Evolutionary conservation across 2,329 filamentous ascomycete species (phyloP).

Genomic region (Cryphonectria radicalis): DNA sequence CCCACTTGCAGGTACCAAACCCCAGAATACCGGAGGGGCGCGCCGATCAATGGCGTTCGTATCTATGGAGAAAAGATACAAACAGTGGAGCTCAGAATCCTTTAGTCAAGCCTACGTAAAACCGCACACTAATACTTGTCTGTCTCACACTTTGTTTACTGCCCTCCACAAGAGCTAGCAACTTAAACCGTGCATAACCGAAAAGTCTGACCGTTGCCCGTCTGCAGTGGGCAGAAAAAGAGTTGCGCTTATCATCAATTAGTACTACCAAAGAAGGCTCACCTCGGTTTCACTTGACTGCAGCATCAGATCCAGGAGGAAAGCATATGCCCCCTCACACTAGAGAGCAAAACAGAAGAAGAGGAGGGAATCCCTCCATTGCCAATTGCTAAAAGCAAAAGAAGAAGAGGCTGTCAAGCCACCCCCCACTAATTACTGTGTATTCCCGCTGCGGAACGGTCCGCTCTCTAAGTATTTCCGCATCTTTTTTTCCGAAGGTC

Average conservation of each 20-base stretch:
- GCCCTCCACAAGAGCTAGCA: not conserved
- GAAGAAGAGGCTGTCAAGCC: not conserved
- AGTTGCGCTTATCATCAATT: not conserved
- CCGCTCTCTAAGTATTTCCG: not conserved
- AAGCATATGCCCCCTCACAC: not conserved
- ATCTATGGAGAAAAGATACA: not conserved
- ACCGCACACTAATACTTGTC: not conserved
- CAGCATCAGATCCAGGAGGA: not conserved
- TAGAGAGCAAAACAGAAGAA: not conserved
- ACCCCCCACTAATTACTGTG: not conserved
- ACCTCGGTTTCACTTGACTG: not conserved
- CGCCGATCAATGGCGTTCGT: not conserved
- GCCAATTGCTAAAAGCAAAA: not conserved
- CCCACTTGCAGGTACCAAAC: not conserved
- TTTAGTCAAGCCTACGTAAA: conserved; percentile 2
- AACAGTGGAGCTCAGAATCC: not conserved
- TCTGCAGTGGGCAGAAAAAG: not conserved
- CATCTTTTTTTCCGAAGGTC: conserved; percentile 1
- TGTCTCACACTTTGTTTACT: not conserved
- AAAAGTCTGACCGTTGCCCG: not conserved
- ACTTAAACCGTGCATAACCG: not conserved
- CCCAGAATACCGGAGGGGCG: not conserved
- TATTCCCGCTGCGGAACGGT: not conserved
- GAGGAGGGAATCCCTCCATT: not conserved
- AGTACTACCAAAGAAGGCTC: not conserved